Evolutionary conservation across 768 basidiomycete genomes (phyloP), one percentile per base, ranked within the genome.

Genomic region (Macrolepiota dolichaula): DNA sequence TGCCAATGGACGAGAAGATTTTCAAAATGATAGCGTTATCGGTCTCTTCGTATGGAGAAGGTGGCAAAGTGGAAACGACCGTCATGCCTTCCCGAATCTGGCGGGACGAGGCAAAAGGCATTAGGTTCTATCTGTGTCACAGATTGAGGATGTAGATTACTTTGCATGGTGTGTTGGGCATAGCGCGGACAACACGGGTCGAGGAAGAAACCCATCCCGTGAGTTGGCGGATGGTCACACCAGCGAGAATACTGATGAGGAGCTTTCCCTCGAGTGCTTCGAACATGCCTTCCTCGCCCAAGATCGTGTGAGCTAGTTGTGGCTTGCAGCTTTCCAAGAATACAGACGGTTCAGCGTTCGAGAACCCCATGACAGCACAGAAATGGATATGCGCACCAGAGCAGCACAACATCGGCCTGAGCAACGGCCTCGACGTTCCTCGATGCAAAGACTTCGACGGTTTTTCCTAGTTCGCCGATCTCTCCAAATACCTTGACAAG

Each of bases 81-180:
- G 96, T 98, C 97, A 99, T 98, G 61, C 97, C 97, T 77, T 98
- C 96, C 22, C 97, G 89, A 70, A 99, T 98, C 97, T 99, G 52
- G 29, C 7, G 7, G 29, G 29, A 32, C 29, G 50, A 19, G n/a
- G 27, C 25, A 4, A 40, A 27, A 42, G 27, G 25, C 24, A 6
- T 54, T 19, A 38, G n/a, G 4, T 22, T 47, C 25, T 38, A 36
- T 47, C 25, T 38, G 38, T 22, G 9, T 24, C 19, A 12, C 47
- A 38, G 22, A 22, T 32, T 35, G 60, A 22, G 47, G 37, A 50
- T 7, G 38, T 54, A 27, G 25, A n/a, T 25, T 63, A 95, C 96
- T 73, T 92, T 92, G 78, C 92, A 94, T 19, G 97, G 95, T 1
- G 96, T 98, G 70, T 99, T 99, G 65, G 97, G 96, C 97, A 99